These are phyloP conservation scores for Apiospora kogelbergensis DNA, from an alignment of 2,329 filamentous ascomycete genomes.

Conservation along the genomic window DNA sequence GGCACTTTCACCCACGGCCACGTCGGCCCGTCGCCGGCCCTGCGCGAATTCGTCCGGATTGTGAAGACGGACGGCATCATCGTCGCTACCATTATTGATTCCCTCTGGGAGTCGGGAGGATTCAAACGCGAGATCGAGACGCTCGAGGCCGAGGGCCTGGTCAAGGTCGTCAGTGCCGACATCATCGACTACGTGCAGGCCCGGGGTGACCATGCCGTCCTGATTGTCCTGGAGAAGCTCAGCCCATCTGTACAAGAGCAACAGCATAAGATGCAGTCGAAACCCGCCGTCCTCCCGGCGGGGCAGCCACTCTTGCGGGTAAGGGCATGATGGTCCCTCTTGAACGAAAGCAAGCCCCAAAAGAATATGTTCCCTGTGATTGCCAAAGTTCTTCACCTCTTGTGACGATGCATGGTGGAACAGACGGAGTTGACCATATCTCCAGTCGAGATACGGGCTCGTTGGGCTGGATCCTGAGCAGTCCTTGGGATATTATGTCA, in stretches of 20 bases:
- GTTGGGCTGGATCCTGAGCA: neutral
- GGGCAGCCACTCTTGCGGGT: neutral
- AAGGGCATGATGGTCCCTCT: neutral
- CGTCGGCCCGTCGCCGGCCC: constrained; percentile 45
- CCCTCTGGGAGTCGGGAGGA: constrained; percentile 48
- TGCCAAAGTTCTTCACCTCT: no score
- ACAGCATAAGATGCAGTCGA: neutral
- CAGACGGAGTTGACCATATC: neutral
- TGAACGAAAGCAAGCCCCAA: neutral
- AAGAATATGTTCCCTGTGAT: neutral
- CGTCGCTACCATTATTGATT: constrained; percentile 50
- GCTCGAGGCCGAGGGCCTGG: constrained; percentile 24
- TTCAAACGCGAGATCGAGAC: constrained; percentile 46
- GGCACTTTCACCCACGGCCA: constrained; percentile 57
- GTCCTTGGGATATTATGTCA: neutral
- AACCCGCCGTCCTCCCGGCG: neutral
- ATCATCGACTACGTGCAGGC: constrained; percentile 2
- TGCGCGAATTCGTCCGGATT: constrained; percentile 51
- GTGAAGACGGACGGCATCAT: constrained; percentile 43
- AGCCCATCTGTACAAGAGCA: neutral
- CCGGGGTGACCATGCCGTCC: neutral
- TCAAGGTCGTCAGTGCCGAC: neutral
- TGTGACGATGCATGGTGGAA: neutral
- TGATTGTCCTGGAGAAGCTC: neutral
- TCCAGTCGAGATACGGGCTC: neutral